phyloP scores from a whole-genome alignment of 257 asterid species.

The Nicotiana obtusifolia region DNA sequence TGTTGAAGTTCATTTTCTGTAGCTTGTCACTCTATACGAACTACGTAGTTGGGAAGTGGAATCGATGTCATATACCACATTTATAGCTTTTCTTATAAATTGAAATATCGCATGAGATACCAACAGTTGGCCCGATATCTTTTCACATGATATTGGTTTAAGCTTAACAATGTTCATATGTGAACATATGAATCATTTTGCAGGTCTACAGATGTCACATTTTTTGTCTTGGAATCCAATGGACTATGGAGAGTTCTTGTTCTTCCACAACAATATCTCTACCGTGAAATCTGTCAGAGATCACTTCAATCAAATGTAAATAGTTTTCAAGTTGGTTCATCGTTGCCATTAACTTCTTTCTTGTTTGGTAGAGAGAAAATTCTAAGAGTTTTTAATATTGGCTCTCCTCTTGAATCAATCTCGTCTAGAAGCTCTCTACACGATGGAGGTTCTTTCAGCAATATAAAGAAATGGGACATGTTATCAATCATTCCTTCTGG shows the following conservation, averaged over 20 bases:
- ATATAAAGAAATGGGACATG: conserved; percentile 6
- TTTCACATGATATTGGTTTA: neutral
- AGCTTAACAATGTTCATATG: neutral
- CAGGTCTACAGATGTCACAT: conserved; percentile 2
- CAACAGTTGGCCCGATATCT: neutral
- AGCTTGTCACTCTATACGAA: neutral
- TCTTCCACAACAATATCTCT: conserved; percentile 8
- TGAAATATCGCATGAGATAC: neutral
- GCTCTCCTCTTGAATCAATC: conserved; percentile 9
- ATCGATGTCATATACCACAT: neutral
- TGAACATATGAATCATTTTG: neutral
- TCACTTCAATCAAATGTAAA: conserved; percentile 14
- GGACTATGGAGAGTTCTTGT: conserved; percentile 1
- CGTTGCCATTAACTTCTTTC: conserved; percentile 12
- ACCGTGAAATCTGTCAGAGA: neutral
- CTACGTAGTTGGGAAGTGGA: neutral
- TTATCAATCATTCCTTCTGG: conserved; percentile 9
- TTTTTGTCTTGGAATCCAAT: conserved; percentile 4
- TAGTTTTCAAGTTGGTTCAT: conserved; percentile 12
- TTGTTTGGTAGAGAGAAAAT: conserved; percentile 4
- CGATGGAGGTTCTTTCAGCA: conserved; percentile 10
- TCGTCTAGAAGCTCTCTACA: neutral
- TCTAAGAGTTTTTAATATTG: neutral
- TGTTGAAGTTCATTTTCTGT: neutral
- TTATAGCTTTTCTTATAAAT: conserved; percentile 3